Evolutionary conservation across 768 basidiomycete genomes (phyloP).

Genomic region (Phaffia australis): DNA sequence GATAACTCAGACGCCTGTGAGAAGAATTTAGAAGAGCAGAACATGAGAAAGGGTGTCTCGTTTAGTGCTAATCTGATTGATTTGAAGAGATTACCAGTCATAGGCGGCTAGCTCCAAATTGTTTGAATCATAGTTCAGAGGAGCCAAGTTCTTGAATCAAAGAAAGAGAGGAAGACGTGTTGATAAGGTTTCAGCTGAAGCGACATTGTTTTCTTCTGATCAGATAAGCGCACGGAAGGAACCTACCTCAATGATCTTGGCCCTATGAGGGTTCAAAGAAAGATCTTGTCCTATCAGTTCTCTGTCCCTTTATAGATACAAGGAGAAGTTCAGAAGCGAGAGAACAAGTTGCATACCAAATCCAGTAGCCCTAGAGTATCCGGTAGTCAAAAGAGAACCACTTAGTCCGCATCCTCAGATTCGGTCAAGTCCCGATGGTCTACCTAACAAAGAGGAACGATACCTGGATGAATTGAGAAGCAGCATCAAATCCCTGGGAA

Average conservation of each 20-base stretch:
- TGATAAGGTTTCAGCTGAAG: neutral
- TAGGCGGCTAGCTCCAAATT: conserved; percentile 60
- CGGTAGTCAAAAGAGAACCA: conserved; percentile 19
- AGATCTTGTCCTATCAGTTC: neutral
- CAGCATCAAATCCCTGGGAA: conserved; percentile 83
- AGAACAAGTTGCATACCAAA: conserved; percentile 47
- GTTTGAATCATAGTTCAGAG: conserved; percentile 83
- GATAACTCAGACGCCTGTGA: conserved; percentile 50
- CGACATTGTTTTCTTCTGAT: neutral
- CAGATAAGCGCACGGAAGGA: neutral
- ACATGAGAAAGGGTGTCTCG: conserved; percentile 81
- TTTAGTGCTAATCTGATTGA: conserved; percentile 65
- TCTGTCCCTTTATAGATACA: no score
- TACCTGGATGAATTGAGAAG: conserved; percentile 50
- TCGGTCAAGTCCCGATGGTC: conserved; percentile 33
- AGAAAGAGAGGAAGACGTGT: neutral
- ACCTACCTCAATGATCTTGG: conserved; percentile 55
- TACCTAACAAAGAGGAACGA: conserved; percentile 11
- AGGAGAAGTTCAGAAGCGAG: neutral
- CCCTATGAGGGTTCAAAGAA: conserved; percentile 43
- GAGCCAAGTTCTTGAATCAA: conserved; percentile 72
- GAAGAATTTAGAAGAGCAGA: conserved; percentile 58
- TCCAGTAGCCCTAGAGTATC: conserved; percentile 78
- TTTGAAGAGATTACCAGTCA: conserved; percentile 55
- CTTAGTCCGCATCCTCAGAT: conserved; percentile 22